Conservation (phyloP, 2,329 filamentous ascomycete species). For the Pseudopithomyces maydicus region DNA sequence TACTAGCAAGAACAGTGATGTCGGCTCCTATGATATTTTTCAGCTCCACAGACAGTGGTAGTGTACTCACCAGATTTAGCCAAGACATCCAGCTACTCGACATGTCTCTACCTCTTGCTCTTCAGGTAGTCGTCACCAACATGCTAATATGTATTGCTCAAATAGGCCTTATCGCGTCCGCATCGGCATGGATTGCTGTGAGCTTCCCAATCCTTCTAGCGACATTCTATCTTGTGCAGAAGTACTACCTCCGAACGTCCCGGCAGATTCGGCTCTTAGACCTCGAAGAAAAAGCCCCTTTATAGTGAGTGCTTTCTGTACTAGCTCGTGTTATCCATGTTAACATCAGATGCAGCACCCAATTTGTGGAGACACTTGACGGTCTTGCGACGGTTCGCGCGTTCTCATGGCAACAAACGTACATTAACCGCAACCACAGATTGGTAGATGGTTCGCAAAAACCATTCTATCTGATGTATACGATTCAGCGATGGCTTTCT, state of each 20-base stretch:
- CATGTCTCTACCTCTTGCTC: background rate
- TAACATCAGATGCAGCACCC: background rate
- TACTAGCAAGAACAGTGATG: background rate
- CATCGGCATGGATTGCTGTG: conserved; percentile 12
- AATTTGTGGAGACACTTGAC: conserved; percentile 47
- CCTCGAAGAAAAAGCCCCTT: conserved; percentile 52
- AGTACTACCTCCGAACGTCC: conserved; percentile 50
- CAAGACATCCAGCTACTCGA: conserved; percentile 17
- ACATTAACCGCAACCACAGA: background rate
- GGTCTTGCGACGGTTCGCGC: conserved; percentile 55
- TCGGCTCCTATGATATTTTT: background rate
- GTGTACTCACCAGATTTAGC: conserved; percentile 12
- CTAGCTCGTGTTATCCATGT: background rate
- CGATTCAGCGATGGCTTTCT: conserved; percentile 44
- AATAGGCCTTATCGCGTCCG: background rate
- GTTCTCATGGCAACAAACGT: conserved; percentile 47
- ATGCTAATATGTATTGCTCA: background rate
- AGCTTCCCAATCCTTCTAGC: conserved; percentile 35
- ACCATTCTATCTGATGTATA: conserved; percentile 44
- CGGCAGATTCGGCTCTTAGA: conserved; percentile 55
- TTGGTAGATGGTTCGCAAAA: conserved; percentile 42
- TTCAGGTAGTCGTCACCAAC: background rate
- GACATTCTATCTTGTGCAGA: conserved; percentile 46
- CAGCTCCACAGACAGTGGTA: conserved; percentile 1
- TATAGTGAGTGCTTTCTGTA: conserved; percentile 39